Conservation (phyloP, 768 basidiomycete species). For the Podaxis sp. region DNA sequence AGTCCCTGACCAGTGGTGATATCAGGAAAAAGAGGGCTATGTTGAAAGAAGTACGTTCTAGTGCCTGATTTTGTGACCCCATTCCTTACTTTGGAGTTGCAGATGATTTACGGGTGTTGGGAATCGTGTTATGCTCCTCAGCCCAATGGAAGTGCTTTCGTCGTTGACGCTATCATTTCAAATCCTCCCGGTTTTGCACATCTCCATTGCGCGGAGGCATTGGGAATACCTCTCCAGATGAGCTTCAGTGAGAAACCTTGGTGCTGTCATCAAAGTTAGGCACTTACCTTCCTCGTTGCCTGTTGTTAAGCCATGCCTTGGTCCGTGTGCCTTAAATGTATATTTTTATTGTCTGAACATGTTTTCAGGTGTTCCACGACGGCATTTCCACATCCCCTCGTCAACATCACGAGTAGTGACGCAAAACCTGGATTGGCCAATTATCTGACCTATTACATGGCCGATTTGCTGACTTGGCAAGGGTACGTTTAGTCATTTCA, state of each 20-base stretch:
- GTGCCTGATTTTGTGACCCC: background rate
- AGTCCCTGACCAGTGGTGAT: constrained; percentile 60
- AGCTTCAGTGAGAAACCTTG: constrained; percentile 50
- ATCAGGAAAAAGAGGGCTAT: constrained; percentile 58
- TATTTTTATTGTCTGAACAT: background rate
- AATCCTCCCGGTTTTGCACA: constrained; percentile 71
- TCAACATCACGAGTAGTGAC: constrained; percentile 56
- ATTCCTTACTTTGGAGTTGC: constrained; percentile 2
- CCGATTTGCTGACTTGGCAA: constrained; percentile 61
- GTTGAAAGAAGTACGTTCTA: constrained; percentile 43
- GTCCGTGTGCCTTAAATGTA: constrained; percentile 24
- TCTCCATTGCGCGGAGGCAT: constrained; percentile 62
- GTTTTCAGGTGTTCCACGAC: constrained; percentile 46
- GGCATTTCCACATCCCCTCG: constrained; percentile 62
- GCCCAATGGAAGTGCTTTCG: constrained; percentile 44
- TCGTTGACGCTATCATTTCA: constrained; percentile 63
- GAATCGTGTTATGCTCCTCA: constrained; percentile 47
- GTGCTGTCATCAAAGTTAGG: constrained; percentile 8
- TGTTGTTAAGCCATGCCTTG: constrained; percentile 61
- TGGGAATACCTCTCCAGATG: constrained; percentile 56
- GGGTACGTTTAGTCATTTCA: constrained; percentile 36
- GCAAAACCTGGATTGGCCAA: constrained; percentile 54
- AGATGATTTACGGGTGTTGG: constrained; percentile 67
- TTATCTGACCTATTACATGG: constrained; percentile 57
- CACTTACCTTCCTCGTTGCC: background rate